A percentile compares a stretch with the other conserved stretches of the same genome.
These are phyloP conservation scores for Hyaloperonospora arabidopsidis DNA, from an alignment of 352 stramenopile genomes.

Conservation along the genomic window DNA sequence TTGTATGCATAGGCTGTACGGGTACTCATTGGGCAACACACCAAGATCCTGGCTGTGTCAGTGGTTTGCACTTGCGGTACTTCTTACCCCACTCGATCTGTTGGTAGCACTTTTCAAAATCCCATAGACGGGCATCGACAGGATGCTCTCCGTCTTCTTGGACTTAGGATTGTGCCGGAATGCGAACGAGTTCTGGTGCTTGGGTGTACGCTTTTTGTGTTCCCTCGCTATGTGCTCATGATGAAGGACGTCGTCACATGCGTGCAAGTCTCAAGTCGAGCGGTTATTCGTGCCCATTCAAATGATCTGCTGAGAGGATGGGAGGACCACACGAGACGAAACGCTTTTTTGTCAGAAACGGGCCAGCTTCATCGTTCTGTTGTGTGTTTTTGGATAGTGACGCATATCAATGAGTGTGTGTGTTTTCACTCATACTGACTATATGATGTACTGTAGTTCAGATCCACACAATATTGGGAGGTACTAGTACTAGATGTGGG, in stretches of 20 bases:
- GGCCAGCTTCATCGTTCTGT: too few species aligned
- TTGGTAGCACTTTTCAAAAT: constrained; percentile 91
- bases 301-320: neutral
- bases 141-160: constrained; percentile 94
- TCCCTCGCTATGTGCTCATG: constrained; percentile 84
- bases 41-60: constrained; percentile 90
- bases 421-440: too few species aligned
- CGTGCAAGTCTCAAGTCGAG: neutral
- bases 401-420: too few species aligned
- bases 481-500: too few species aligned
- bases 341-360: too few species aligned
- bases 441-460: too few species aligned
- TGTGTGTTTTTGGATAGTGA: too few species aligned
- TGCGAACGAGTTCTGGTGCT: constrained; percentile 97
- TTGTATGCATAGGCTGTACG: too few species aligned
- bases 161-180: constrained; percentile 98
- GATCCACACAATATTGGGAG: too few species aligned
- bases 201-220: constrained; percentile 85
- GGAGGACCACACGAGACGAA: too few species aligned
- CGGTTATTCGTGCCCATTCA: constrained; percentile 13
- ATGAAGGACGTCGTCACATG: constrained; percentile 10
- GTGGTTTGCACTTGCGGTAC: constrained; percentile 98
- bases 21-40: constrained; percentile 12
- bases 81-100: constrained; percentile 99
- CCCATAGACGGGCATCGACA: constrained; percentile 86